These are phyloP conservation scores for Salix arbutifolia DNA, from an alignment of 345 rosid genomes.

Conservation along the genomic window DNA sequence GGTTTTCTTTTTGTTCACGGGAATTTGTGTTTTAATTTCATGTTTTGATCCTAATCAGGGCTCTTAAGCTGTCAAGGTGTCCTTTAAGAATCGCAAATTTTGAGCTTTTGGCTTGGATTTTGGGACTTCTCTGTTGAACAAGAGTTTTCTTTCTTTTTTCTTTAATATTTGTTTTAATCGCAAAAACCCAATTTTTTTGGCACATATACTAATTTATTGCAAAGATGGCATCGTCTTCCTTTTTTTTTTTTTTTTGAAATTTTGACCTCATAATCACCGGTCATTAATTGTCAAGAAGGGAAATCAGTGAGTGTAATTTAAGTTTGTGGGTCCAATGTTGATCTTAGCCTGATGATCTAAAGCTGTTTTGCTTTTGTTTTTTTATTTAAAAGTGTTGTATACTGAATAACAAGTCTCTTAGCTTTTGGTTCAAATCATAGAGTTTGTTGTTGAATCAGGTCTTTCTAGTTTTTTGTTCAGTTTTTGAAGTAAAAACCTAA, in stretches of 20 bases:
- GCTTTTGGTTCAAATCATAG: neutral
- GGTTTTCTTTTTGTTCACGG: neutral
- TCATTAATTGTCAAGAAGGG: neutral
- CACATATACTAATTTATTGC: neutral
- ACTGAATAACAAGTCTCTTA: neutral
- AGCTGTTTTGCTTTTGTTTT: neutral
- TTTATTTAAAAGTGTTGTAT: neutral
- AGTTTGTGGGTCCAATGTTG: neutral
- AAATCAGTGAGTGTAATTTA: neutral
- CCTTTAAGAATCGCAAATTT: neutral
- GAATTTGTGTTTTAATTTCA: neutral
- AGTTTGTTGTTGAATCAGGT: neutral
- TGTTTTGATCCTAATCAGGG: neutral
- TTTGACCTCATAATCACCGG: neutral
- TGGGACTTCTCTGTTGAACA: neutral
- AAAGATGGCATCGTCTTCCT: neutral
- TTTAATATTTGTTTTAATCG: neutral
- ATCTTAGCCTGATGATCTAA: neutral
- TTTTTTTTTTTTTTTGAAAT: neutral
- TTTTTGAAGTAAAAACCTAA: neutral
- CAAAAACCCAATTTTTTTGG: neutral
- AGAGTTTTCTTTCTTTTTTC: neutral
- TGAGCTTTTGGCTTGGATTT: neutral
- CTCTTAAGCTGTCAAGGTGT: neutral
- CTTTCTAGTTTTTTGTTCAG: neutral